Base-by-base conservation (phyloP, 331 rosid genomes). In the Rhamnella rubrinervis region DNA sequence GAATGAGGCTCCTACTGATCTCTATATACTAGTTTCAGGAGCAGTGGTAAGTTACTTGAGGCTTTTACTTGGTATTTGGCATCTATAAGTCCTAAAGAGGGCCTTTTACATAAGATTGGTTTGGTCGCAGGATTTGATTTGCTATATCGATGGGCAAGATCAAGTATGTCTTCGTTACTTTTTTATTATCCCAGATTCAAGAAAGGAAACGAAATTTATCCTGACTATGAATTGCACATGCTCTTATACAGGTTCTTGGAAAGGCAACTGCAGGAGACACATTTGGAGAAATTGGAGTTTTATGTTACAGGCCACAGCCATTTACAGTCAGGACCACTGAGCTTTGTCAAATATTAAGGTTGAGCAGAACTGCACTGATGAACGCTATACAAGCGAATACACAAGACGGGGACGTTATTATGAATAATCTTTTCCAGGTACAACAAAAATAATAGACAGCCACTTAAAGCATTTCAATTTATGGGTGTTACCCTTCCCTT, bases 21-120 rank as follows among this genome's bases (percentile, higher is more conserved):
- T 89, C 58, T 87, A 87, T 8, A 79, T 89, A 68, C 78, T 92
- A 52, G 93, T 89, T 68, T 86, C 97, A 7, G 96, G 89, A 60
- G 81, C 83, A 37, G 92, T 64, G 80, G 96, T 82, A 83, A 77
- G 87, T 74, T 18, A 53, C 53, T 67, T 26, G 4, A 51, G 31
- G 57, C n/a, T 59, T 61, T 56, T 17, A 25, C 31, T 20, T 20
- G 16, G 31, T 58, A 26, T 18, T 3, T 21, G 44, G 18, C 19
- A 62, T 56, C 58, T 17, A 18, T 52, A 63, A 66, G 40, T 71
- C 8, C 47, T 28, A 52, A 38, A 57, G 21, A 61, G 63, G n/a
- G 55, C n/a, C 51, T 60, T 58, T 77, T 83, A 83, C 56, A 61
- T 64, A 51, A 44, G 35, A 12, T 59, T 66, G 18, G n/a, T 65